These are phyloP conservation scores for Oropetium thomaeum DNA, from an alignment of 176 grass and related monocot species.

Conservation along the genomic window DNA sequence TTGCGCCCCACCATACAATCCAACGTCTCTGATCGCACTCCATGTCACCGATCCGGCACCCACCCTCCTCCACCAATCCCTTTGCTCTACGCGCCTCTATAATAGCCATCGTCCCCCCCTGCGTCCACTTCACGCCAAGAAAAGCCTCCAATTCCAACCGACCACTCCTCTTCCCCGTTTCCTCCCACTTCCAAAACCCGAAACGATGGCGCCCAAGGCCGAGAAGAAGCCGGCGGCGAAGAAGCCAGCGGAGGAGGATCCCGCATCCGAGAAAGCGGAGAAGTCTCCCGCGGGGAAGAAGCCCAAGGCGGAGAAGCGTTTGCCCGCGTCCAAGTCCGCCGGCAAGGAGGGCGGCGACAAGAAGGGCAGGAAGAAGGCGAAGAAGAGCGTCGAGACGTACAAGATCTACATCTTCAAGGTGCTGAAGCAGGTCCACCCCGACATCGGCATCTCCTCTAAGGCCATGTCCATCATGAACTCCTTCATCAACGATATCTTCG, in stretches of 20 bases:
- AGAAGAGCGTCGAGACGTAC: slow-evolving; percentile 70
- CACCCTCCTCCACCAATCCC: slow-evolving; percentile 16
- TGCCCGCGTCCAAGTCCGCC: slow-evolving; percentile 34
- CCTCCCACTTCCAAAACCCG: neutral
- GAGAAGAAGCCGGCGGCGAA: slow-evolving; percentile 60
- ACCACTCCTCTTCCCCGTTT: neutral
- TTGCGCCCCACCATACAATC: too few relatives aligned
- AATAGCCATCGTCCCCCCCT: neutral
- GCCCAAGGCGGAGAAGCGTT: slow-evolving; percentile 62
- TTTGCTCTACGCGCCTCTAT: neutral
- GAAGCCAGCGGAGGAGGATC: slow-evolving; percentile 35
- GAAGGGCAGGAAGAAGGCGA: slow-evolving; percentile 49
- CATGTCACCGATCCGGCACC: slow-evolving; percentile 29
- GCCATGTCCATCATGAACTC: slow-evolving; percentile 88
- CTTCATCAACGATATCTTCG: slow-evolving; percentile 78
- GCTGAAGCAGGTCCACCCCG: slow-evolving; percentile 74
- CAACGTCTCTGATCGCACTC: too few relatives aligned
- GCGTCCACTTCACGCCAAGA: neutral
- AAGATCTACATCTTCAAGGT: slow-evolving; percentile 98
- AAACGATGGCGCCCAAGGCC: slow-evolving; percentile 48
- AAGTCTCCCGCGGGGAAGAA: slow-evolving; percentile 48
- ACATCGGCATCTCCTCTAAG: slow-evolving; percentile 70
- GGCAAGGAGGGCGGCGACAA: slow-evolving; percentile 51
- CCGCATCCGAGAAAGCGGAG: slow-evolving; percentile 36
- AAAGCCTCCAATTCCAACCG: neutral